Conservation (phyloP, 129 eudicot genomes). For the Logfia minima region DNA sequence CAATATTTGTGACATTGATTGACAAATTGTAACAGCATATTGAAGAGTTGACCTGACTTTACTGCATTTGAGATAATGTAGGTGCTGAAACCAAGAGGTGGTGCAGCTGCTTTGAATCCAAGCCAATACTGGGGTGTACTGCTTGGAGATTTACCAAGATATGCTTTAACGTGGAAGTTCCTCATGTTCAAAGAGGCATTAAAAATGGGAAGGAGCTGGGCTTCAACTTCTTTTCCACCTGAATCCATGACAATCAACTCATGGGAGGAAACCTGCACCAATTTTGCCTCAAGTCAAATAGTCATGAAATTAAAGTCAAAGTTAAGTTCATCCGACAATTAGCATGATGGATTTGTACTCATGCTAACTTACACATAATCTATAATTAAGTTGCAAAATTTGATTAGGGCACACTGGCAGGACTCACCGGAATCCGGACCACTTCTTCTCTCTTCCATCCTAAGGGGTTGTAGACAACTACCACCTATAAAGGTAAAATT, state of each 20-base stretch:
- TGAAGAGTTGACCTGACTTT: constrained; percentile 48
- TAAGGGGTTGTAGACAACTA: constrained; percentile 77
- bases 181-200: constrained; percentile 50
- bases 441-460: constrained; percentile 97
- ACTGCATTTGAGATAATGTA: constrained; percentile 59
- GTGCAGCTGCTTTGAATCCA: constrained; percentile 76
- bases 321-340: not conserved
- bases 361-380: not conserved
- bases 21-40: constrained; percentile 3
- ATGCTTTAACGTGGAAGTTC: constrained; percentile 69
- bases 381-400: constrained; percentile 17
- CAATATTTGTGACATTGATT: constrained; percentile 6
- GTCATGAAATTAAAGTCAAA: constrained; percentile 1
- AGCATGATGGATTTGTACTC: not conserved
- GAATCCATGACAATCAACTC: constrained; percentile 65
- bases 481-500: constrained; percentile 43
- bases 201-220: constrained; percentile 76
- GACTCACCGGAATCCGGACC: constrained; percentile 89
- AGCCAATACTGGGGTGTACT: constrained; percentile 63
- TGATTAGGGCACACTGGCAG: not conserved
- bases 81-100: constrained; percentile 95
- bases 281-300: constrained; percentile 9
- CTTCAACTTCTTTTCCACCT: constrained; percentile 68
- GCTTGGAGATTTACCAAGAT: constrained; percentile 60
- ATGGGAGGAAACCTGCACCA: constrained; percentile 65